A percentile compares a stretch with the other conserved stretches of the same genome.
Conservation (phyloP, 768 basidiomycete genomes). For the Pisolithus sp. region DNA sequence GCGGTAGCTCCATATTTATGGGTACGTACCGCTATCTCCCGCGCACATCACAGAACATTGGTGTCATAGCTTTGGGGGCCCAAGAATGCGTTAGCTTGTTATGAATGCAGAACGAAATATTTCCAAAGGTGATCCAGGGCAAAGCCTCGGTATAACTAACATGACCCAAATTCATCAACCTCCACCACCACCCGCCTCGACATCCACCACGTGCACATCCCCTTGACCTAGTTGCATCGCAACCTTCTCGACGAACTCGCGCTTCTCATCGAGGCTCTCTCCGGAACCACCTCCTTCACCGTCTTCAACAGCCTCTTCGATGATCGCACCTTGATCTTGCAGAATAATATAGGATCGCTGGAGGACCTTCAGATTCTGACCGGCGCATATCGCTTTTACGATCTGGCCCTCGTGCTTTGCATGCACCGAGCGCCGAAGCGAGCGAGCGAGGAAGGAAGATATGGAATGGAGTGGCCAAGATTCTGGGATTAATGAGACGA, state of each 20-base stretch:
- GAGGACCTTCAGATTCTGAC: conserved; percentile 72
- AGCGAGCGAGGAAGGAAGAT: conserved; percentile 72
- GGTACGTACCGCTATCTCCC: too few species aligned
- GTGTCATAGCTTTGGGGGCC: too few species aligned
- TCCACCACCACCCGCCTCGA: conserved; percentile 11
- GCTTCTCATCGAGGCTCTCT: conserved; percentile 40
- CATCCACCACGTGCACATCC: conserved; percentile 9
- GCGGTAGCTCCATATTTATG: too few species aligned
- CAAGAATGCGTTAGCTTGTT: too few species aligned
- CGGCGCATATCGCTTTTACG: conserved; percentile 69
- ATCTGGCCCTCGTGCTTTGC: conserved; percentile 64
- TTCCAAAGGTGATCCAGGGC: too few species aligned
- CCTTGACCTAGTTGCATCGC: conserved; percentile 2
- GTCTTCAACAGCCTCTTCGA: conserved; percentile 55
- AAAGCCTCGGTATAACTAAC: too few species aligned
- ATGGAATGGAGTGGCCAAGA: conserved; percentile 71
- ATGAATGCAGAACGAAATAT: too few species aligned
- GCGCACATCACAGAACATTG: too few species aligned
- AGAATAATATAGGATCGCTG: conserved; percentile 53
- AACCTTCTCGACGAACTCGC: conserved; percentile 18
- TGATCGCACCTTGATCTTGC: conserved; percentile 56
- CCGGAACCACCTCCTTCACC: conserved; percentile 29
- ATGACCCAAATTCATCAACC: background rate
- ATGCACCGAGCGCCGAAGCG: conserved; percentile 72
- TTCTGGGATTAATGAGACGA: conserved; percentile 60